Evolutionary conservation across 2,329 filamentous ascomycete genomes (phyloP).

Genomic region (Colletotrichum incanum): DNA sequence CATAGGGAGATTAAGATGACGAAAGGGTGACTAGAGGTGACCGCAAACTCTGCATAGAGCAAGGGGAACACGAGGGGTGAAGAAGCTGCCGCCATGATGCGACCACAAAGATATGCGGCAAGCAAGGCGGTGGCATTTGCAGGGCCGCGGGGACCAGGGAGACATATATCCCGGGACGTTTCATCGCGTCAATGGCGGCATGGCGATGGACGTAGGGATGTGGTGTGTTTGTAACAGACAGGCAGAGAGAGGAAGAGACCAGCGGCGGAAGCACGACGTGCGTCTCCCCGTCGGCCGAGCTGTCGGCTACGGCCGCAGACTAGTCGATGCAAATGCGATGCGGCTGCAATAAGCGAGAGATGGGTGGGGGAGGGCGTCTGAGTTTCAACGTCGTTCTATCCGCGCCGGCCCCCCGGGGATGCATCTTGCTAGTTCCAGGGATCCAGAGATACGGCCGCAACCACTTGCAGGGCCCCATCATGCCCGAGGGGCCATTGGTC

Average conservation of each 20-base stretch:
- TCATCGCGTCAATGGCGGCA: slow-evolving; percentile 17
- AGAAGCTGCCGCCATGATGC: slow-evolving; percentile 38
- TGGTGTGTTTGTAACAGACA: slow-evolving; percentile 35
- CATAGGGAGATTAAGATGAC: slow-evolving; percentile 7
- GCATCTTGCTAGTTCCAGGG: slow-evolving; percentile 30
- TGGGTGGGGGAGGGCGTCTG: slow-evolving; percentile 34
- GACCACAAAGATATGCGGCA: slow-evolving; percentile 32
- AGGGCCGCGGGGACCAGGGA: slow-evolving; percentile 28
- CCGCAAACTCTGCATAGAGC: slow-evolving; percentile 4
- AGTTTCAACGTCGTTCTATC: slow-evolving; percentile 39
- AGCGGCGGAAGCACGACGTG: slow-evolving; percentile 35
- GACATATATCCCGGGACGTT: slow-evolving; percentile 27
- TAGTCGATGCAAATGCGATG: slow-evolving; percentile 31
- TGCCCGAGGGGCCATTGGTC: slow-evolving; percentile 23
- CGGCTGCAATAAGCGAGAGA: slow-evolving; percentile 25
- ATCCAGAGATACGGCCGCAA: slow-evolving; percentile 39
- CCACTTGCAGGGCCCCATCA: slow-evolving; percentile 28
- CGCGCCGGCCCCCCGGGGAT: slow-evolving; percentile 20
- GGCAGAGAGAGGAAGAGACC: slow-evolving; percentile 4
- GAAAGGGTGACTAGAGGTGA: slow-evolving; percentile 9
- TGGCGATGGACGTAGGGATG: slow-evolving; percentile 23
- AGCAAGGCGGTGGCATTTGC: slow-evolving; percentile 28
- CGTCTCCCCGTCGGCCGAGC: slow-evolving; percentile 32
- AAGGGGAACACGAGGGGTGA: slow-evolving; percentile 37
- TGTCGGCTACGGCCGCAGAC: slow-evolving; percentile 38